Conservation (phyloP, 2,329 filamentous ascomycete species). For the Aspergillus piperis region DNA sequence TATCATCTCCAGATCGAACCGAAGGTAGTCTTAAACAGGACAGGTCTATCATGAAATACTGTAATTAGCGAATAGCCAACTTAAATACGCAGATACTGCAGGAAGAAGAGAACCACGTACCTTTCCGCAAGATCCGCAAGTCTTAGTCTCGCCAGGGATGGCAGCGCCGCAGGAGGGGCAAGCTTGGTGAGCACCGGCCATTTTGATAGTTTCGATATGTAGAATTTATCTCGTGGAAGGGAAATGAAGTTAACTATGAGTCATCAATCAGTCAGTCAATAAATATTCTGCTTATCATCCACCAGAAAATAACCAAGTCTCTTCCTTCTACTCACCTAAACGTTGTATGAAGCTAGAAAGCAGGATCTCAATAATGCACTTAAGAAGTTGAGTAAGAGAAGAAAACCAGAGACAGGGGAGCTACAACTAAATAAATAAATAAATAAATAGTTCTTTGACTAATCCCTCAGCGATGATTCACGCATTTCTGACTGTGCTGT, state of each 20-base stretch:
- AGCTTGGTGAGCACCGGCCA: slow-evolving; percentile 24
- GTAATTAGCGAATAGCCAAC: no score
- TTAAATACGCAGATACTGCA: no score
- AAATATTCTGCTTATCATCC: not conserved
- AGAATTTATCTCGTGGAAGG: not conserved
- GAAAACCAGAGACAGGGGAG: not conserved
- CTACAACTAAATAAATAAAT: no score
- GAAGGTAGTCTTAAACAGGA: slow-evolving; percentile 18
- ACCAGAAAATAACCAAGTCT: not conserved
- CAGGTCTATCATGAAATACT: slow-evolving; percentile 19
- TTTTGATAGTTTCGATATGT: slow-evolving; percentile 8
- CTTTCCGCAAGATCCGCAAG: slow-evolving; percentile 31
- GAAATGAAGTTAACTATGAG: not conserved
- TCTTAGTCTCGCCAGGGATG: slow-evolving; percentile 31
- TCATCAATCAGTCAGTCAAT: not conserved
- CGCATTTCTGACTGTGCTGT: not conserved
- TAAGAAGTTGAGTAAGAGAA: not conserved
- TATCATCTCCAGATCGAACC: not conserved
- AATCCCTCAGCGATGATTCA: slow-evolving; percentile 1
- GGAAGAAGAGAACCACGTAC: slow-evolving; percentile 15
- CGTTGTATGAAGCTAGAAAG: not conserved
- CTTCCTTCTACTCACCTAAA: not conserved
- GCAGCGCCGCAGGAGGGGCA: slow-evolving; percentile 31
- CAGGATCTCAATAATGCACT: not conserved
- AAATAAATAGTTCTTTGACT: no score